Conservation (phyloP, 2,329 filamentous ascomycete genomes). For the Biscogniauxia marginata region DNA sequence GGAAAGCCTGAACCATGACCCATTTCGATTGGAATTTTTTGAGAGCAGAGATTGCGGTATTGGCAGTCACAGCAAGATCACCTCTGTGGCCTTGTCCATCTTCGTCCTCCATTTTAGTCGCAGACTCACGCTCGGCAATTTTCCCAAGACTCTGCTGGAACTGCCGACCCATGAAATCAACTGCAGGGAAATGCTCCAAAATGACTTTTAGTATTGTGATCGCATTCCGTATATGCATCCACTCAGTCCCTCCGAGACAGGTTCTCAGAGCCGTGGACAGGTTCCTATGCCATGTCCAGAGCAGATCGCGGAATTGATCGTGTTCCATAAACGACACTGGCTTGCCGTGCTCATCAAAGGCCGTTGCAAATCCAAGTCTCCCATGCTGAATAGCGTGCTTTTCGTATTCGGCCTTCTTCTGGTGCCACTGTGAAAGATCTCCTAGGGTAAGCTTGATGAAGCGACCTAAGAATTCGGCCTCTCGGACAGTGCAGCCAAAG, state of each 20-base stretch:
- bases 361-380: conserved; percentile 73
- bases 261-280: conserved; percentile 76
- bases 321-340: conserved; percentile 74
- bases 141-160: conserved; percentile 63
- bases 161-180: conserved; percentile 81
- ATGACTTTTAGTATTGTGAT: conserved; percentile 85
- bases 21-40: conserved; percentile 66
- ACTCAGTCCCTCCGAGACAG: conserved; percentile 81
- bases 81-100: conserved; percentile 60
- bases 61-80: conserved; percentile 73
- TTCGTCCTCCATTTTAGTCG: conserved; percentile 45
- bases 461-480: conserved; percentile 88
- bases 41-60: conserved; percentile 68
- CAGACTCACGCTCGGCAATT: conserved; percentile 62
- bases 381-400: conserved; percentile 69
- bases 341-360: conserved; percentile 68
- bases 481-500: conserved; percentile 84
- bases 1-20: conserved; percentile 74
- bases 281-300: conserved; percentile 89
- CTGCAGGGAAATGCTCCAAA: conserved; percentile 78
- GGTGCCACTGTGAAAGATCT: conserved; percentile 83
- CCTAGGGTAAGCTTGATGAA: conserved; percentile 81
- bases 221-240: conserved; percentile 97
- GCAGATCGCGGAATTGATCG: conserved; percentile 78
- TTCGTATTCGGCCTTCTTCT: conserved; percentile 72